phyloP scores from a whole-genome alignment of 495 filamentous ascomycete species.

The Astrocystis sublimbata region DNA sequence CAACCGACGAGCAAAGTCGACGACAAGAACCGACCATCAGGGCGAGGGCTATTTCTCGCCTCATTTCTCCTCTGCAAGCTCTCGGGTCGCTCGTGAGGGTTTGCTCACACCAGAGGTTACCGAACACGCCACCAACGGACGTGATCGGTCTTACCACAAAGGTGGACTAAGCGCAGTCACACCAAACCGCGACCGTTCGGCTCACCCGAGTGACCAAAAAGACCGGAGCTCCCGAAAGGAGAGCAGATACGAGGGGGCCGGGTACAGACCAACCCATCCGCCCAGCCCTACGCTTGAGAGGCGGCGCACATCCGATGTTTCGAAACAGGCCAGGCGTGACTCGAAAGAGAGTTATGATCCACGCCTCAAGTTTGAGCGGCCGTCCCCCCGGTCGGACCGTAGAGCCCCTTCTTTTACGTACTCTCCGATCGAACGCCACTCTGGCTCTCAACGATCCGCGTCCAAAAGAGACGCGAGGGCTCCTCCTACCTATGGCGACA shows the following conservation, averaged over 20 bases:
- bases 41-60: slow-evolving; percentile 36
- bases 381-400: slow-evolving; percentile 21
- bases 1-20: slow-evolving; percentile 26
- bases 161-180: slow-evolving; percentile 24
- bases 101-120: slow-evolving; percentile 34
- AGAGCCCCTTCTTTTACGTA: slow-evolving; percentile 9
- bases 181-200: slow-evolving; percentile 25
- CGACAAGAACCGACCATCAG: slow-evolving; percentile 30
- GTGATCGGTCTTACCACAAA: slow-evolving; percentile 45
- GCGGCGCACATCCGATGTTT: slow-evolving; percentile 27
- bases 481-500: slow-evolving; percentile 22
- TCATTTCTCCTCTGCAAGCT: slow-evolving; percentile 17
- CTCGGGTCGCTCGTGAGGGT: slow-evolving; percentile 19
- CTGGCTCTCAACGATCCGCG: slow-evolving; percentile 21
- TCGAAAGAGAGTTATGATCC: slow-evolving; percentile 23
- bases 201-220: slow-evolving; percentile 25
- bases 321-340: slow-evolving; percentile 18
- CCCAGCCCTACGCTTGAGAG: slow-evolving; percentile 30
- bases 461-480: slow-evolving; percentile 17
- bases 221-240: slow-evolving; percentile 25
- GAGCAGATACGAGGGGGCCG: slow-evolving; percentile 26
- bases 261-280: slow-evolving; percentile 15
- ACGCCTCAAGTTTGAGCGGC: slow-evolving; percentile 16
- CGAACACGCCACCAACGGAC: slow-evolving; percentile 36
- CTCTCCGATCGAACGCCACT: slow-evolving; percentile 25